Evolutionary conservation across 1,139 yeast genomes (phyloP).

Genomic region (Geotrichum siamense): DNA sequence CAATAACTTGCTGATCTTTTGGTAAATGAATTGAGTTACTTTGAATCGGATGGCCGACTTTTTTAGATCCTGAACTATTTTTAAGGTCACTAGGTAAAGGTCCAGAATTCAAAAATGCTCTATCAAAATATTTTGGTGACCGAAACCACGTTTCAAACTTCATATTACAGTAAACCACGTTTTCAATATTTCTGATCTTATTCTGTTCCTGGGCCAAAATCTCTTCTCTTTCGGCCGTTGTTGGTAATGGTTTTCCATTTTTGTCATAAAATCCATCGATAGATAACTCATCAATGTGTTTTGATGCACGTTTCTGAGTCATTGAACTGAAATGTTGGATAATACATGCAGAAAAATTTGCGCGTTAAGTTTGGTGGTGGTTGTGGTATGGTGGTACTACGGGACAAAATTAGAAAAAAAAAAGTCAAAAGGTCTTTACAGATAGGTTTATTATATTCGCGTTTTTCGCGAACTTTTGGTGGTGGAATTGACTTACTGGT

Average conservation of each 20-base stretch:
- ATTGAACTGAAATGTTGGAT: too few species aligned
- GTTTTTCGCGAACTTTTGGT: too few species aligned
- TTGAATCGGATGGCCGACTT: conserved; percentile 18
- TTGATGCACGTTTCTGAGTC: not conserved
- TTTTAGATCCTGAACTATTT: conserved; percentile 21
- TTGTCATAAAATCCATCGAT: conserved; percentile 14
- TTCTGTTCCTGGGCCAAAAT: conserved; percentile 11
- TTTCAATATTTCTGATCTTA: conserved; percentile 10
- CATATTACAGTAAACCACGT: conserved; percentile 57
- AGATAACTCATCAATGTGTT: conserved; percentile 7
- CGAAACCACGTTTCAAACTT: conserved; percentile 82
- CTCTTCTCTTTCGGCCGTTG: conserved; percentile 13
- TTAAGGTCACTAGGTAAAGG: conserved; percentile 9
- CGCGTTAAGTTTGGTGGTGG: too few species aligned
- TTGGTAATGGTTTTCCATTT: conserved; percentile 3
- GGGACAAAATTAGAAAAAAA: too few species aligned
- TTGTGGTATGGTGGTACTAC: too few species aligned
- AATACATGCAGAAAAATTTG: too few species aligned
- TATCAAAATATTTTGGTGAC: conserved; percentile 62
- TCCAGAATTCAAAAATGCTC: conserved; percentile 14
- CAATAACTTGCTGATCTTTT: conserved; percentile 37
- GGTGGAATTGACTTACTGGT: too few species aligned
- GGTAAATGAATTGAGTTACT: conserved; percentile 12
- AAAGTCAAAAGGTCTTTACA: too few species aligned
- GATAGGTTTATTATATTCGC: too few species aligned